Base-by-base conservation (phyloP, 306 rosid species). In the Trifolium fragiferum region DNA sequence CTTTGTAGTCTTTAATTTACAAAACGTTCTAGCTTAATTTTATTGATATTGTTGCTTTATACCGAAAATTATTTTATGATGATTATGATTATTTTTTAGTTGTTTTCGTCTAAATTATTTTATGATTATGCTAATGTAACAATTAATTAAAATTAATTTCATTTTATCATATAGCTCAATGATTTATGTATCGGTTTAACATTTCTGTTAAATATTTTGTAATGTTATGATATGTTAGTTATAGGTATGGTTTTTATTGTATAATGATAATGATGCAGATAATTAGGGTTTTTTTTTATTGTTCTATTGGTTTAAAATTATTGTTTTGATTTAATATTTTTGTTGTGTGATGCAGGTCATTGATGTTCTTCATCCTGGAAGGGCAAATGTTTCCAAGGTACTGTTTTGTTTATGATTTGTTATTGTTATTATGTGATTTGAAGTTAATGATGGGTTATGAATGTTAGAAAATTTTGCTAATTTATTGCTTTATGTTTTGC, bases 371-470 rank as follows among this genome's bases (percentile, higher is more conserved):
- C 98, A 93, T 75, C 96, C 95, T 10, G 98, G 98, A 18, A 84
- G 95, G 79, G 88, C 98, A 11, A 93, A 93, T 71, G 93, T 93
- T n/a, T 90, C 98, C 18, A 93, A 90, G 98, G 98, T 92, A 84
- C 25, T 30, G 0, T 14, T 6, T 15, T 18, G 14, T 1, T 59
- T 19, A 30, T 1, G 0, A 0, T 32, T 46, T 5, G 49, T 35
- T 59, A 2, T 46, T 5, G 49, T 35, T 59, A 2, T 38, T 15
- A 23, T 4, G 4, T 30, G 4, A 2, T 1, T 32, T 30, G 19
- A 57, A 23, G 51, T 4, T 30, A 30, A 3, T 1, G 3, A 16
- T 15, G 15, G 3, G 5, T 38, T 7, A 8, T 21, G n/a, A 9
- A 12, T 23, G 21, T 14, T 1, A 19, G 5, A 7, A 8, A 14